A percentile compares a stretch with the other conserved stretches of the same genome.
Conservation (phyloP, 2,329 filamentous ascomycete species). For the Hirsutella rhossiliensis region DNA sequence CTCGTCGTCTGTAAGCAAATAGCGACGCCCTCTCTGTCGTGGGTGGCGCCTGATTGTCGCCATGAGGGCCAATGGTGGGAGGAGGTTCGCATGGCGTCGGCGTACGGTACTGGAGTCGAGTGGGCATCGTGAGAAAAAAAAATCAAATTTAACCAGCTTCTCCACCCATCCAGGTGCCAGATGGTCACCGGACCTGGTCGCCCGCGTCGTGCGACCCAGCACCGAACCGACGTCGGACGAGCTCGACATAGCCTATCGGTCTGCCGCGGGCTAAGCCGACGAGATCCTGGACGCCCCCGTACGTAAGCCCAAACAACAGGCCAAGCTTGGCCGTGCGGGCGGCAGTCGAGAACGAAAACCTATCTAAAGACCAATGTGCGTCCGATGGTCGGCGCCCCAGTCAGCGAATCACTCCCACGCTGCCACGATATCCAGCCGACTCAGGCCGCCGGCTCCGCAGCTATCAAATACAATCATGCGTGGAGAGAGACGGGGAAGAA, state of each 20-base stretch:
- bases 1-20: too few species aligned
- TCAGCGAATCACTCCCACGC: constrained; percentile 11
- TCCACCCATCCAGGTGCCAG: neutral
- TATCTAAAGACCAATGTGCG: constrained; percentile 38
- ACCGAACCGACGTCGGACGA: constrained; percentile 35
- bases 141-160: neutral
- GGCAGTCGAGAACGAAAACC: constrained; percentile 65
- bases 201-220: constrained; percentile 7
- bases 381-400: constrained; percentile 15
- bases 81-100: constrained; percentile 3
- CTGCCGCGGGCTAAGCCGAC: constrained; percentile 59
- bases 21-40: neutral
- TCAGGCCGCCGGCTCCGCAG: constrained; percentile 5
- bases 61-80: neutral
- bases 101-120: neutral
- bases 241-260: constrained; percentile 63
- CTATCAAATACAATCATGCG: too few species aligned
- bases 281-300: constrained; percentile 70
- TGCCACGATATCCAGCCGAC: constrained; percentile 12
- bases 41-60: neutral
- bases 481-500: neutral
- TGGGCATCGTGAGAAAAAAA: constrained; percentile 1
- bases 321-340: constrained; percentile 72
- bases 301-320: constrained; percentile 64
- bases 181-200: constrained; percentile 6